phyloP scores from a whole-genome alignment of 139 green algal species.

The Nannochloris sp. region DNA sequence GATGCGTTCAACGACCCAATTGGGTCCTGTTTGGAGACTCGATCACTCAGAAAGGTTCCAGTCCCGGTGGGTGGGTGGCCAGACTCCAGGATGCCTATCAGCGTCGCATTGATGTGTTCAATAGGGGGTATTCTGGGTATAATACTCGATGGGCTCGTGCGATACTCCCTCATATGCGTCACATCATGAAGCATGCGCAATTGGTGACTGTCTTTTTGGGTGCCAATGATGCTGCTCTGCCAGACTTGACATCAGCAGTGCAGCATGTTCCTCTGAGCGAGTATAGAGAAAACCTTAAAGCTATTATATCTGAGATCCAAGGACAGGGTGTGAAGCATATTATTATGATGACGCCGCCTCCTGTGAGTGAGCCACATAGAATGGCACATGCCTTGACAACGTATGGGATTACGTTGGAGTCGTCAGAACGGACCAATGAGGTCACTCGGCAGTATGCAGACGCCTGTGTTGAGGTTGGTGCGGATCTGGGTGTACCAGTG shows the following conservation, averaged over 20 bases:
- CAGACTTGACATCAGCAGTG: slow-evolving; percentile 31
- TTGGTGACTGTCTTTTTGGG: slow-evolving; percentile 81
- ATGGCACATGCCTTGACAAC: slow-evolving; percentile 28
- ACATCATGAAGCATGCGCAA: slow-evolving; percentile 2
- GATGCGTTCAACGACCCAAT: not conserved
- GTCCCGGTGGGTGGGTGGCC: slow-evolving; percentile 47
- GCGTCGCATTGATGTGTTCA: slow-evolving; percentile 64
- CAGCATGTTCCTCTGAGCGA: slow-evolving; percentile 82
- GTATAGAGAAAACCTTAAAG: slow-evolving; percentile 51
- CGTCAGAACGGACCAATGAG: slow-evolving; percentile 41
- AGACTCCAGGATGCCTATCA: slow-evolving; percentile 41
- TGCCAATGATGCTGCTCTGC: slow-evolving; percentile 82
- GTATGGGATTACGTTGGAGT: slow-evolving; percentile 12
- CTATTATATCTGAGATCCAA: slow-evolving; percentile 41
- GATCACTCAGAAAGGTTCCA: slow-evolving; percentile 60
- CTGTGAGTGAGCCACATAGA: slow-evolving; percentile 50
- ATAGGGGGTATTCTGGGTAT: slow-evolving; percentile 79
- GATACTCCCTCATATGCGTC: slow-evolving; percentile 33
- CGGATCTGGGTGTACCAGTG: slow-evolving; percentile 34
- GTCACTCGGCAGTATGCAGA: slow-evolving; percentile 45
- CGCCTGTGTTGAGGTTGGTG: slow-evolving; percentile 30
- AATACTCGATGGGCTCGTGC: slow-evolving; percentile 62
- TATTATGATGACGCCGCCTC: slow-evolving; percentile 66
- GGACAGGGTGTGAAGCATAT: slow-evolving; percentile 26
- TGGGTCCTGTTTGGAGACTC: slow-evolving; percentile 73